phyloP scores from a whole-genome alignment of 306 rosid species.

The Dryas drummondii region DNA sequence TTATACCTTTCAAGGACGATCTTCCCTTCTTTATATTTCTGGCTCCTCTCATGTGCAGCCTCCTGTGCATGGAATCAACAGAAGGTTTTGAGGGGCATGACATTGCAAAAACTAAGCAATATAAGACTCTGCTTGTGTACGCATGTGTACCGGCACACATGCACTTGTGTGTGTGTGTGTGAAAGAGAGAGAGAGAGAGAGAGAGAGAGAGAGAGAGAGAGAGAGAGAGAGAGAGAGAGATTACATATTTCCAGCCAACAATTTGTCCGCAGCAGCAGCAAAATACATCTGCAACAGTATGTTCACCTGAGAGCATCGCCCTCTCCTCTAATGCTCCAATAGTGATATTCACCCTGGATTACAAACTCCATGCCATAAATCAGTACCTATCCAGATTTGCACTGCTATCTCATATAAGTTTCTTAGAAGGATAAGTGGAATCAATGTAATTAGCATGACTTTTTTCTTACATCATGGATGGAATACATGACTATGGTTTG shows the following conservation, averaged over 20 bases:
- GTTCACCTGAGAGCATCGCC: constrained; percentile 79
- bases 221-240: constrained; percentile 31
- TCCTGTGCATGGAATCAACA: constrained; percentile 46
- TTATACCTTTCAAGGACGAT: constrained; percentile 88
- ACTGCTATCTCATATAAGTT: constrained; percentile 4
- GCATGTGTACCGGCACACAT: neutral
- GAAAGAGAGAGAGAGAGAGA: neutral
- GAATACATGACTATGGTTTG: neutral
- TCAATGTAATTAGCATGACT: neutral
- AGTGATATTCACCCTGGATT: constrained; percentile 61
- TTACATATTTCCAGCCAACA: constrained; percentile 97
- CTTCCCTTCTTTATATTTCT: constrained; percentile 90
- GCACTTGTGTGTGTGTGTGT: neutral
- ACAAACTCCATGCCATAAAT: constrained; percentile 11
- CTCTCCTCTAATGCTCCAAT: constrained; percentile 69
- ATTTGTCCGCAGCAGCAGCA: constrained; percentile 92
- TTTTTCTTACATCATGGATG: neutral
- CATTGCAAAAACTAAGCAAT: neutral
- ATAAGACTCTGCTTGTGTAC: neutral
- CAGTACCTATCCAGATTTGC: constrained; percentile 13
- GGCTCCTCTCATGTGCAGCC: constrained; percentile 75
- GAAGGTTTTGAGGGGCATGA: neutral
- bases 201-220: neutral
- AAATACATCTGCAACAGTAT: constrained; percentile 76
- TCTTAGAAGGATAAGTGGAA: neutral